These are phyloP conservation scores for Grosmannia penicillata DNA, from an alignment of 2,329 filamentous ascomycete genomes.

Conservation along the genomic window DNA sequence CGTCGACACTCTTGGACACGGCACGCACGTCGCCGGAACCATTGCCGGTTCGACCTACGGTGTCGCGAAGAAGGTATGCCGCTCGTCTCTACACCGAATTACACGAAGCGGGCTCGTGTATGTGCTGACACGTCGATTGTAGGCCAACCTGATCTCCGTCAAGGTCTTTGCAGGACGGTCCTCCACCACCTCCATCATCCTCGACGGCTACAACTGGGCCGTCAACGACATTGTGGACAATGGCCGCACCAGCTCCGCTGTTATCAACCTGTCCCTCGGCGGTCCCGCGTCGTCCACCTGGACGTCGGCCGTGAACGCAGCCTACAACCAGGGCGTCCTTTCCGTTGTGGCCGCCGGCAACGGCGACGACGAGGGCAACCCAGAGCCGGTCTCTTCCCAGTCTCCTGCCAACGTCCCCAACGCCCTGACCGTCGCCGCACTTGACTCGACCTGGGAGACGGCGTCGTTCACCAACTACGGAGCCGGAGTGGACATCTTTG, in stretches of 20 bases:
- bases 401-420: slow-evolving; percentile 10
- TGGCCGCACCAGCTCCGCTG: slow-evolving; percentile 30
- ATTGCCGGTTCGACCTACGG: slow-evolving; percentile 17
- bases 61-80: slow-evolving; percentile 14
- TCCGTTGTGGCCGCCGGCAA: slow-evolving; percentile 28
- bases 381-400: slow-evolving; percentile 20
- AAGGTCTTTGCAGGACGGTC: slow-evolving; percentile 14
- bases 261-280: slow-evolving; percentile 48
- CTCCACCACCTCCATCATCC: slow-evolving; percentile 6
- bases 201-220: slow-evolving; percentile 13
- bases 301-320: slow-evolving; percentile 22
- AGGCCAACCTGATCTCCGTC: slow-evolving; percentile 16
- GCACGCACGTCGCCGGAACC: slow-evolving; percentile 19
- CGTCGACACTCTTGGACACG: slow-evolving; percentile 16
- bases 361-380: slow-evolving; percentile 14
- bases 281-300: slow-evolving; percentile 13
- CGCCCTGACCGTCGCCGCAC: slow-evolving; percentile 28
- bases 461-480: slow-evolving; percentile 32
- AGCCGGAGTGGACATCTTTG: slow-evolving; percentile 26
- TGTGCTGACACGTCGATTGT: too few species aligned
- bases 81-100: not conserved
- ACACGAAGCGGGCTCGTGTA: not conserved
- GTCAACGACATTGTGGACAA: slow-evolving; percentile 13
- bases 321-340: slow-evolving; percentile 20
- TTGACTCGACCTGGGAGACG: slow-evolving; percentile 16